Evolutionary conservation across 2,329 filamentous ascomycete species (phyloP), one percentile per base, ranked within the genome.

Genomic region (Cytospora mali): DNA sequence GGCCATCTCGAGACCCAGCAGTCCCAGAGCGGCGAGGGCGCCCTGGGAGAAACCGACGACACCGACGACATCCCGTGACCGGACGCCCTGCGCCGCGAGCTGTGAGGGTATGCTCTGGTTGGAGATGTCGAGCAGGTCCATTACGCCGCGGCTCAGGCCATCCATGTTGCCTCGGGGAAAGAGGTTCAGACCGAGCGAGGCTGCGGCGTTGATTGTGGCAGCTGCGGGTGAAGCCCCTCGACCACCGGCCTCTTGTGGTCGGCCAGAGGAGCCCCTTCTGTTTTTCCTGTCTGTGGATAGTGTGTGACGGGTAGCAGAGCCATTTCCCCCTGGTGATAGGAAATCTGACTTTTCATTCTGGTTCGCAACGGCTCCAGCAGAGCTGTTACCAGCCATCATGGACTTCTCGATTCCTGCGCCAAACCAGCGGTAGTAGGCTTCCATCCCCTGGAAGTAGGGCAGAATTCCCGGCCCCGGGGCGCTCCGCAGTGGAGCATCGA

Each of bases 341-440:
- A 55, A 46, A 21, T 55, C 33, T 6, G 53, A 14, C 5, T 23
- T 27, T 16, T 55, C 1, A 5, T 21, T 23, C 35, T 46, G n/a
- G n/a, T n/a, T n/a, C n/a, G n/a, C n/a, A n/a, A n/a, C n/a, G n/a
- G n/a, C n/a, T n/a, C n/a, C n/a, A n/a, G n/a, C n/a, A n/a, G n/a
- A n/a, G n/a, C n/a, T n/a, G n/a, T n/a, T 42, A 39, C 35, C 23
- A n/a, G 18, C 10, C 7, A 39, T n/a, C 4, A 46, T 46, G 27
- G 28, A 18, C 21, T 46, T 55, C 25, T 55, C 54, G 18, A 55
- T 21, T 1, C 61, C 61, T 25, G 70, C 69, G 25, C 63, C 65
- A 21, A 76, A 66, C 75, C 76, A 77, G 4, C 71, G 68, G 52
- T 70, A 70, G 63, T 73, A 77, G 9, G 76, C 75, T 0, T 68